Percentiles rank a stretch among this genome's conserved stretches.
Evolutionary conservation across 2,329 filamentous ascomycete genomes (phyloP).

Genomic region (Alternaria gansuensis): DNA sequence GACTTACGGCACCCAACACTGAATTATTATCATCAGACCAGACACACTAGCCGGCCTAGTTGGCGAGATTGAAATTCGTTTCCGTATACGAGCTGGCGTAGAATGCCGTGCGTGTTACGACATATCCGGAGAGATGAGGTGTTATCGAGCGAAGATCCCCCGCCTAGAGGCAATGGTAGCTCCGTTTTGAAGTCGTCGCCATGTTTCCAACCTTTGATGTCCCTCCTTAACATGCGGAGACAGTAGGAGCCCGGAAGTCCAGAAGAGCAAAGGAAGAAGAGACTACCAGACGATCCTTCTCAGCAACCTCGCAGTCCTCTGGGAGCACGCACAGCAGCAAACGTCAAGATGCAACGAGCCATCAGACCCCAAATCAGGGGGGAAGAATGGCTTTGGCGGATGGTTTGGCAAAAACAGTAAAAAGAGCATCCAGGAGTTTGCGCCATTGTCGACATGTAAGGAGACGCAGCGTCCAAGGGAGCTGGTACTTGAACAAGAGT

Average conservation of each 20-base stretch:
- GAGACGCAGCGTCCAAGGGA: slow-evolving; percentile 12
- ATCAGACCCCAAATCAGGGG: slow-evolving; percentile 22
- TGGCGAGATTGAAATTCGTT: slow-evolving; percentile 9
- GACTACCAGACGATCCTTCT: slow-evolving; percentile 27
- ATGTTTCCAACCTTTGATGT: slow-evolving; percentile 44
- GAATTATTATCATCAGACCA: slow-evolving; percentile 3
- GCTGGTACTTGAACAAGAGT: slow-evolving; percentile 4
- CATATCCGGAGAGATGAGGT: slow-evolving; percentile 12
- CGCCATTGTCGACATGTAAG: slow-evolving; percentile 26
- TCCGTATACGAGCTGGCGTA: slow-evolving; percentile 4
- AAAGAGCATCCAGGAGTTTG: slow-evolving; percentile 40
- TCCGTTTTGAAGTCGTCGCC: slow-evolving; percentile 16
- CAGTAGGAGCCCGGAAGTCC: slow-evolving; percentile 37
- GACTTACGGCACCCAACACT: slow-evolving; percentile 6
- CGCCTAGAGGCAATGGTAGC: slow-evolving; percentile 4
- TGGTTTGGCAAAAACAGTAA: slow-evolving; percentile 36
- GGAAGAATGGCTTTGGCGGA: slow-evolving; percentile 25
- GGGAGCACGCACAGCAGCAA: slow-evolving; percentile 29
- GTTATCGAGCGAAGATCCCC: slow-evolving; percentile 17
- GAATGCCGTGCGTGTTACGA: slow-evolving; percentile 4
- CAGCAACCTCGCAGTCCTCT: slow-evolving; percentile 37
- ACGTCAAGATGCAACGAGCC: slow-evolving; percentile 12
- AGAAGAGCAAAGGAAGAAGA: slow-evolving; percentile 36
- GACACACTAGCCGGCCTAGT: slow-evolving; percentile 8
- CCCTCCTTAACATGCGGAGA: slow-evolving; percentile 39